phyloP scores from a whole-genome alignment of 2,329 filamentous ascomycete species.

The Alternaria hordeiaustralica region DNA sequence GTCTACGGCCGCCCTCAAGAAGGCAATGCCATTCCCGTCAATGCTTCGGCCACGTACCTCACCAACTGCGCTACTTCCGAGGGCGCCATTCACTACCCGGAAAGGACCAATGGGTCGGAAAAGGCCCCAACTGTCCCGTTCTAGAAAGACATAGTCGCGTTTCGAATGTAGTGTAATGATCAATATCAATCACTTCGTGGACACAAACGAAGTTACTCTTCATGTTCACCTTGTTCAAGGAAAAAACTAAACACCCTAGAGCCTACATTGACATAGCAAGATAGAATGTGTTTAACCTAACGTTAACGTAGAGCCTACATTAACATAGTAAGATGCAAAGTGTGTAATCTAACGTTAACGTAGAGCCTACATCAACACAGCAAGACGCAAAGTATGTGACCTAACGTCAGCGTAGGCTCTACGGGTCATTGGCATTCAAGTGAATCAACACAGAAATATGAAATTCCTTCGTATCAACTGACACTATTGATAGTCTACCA shows the following conservation, averaged over 20 bases:
- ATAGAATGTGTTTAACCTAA: background rate
- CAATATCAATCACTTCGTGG: background rate
- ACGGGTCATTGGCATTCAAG: background rate
- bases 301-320: background rate
- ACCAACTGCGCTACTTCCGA: constrained; percentile 63
- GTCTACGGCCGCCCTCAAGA: constrained; percentile 63
- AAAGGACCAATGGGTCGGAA: constrained; percentile 54
- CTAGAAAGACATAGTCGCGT: background rate
- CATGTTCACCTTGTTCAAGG: background rate
- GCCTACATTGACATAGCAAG: background rate
- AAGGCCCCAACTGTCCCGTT: constrained; percentile 37
- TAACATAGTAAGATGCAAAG: background rate
- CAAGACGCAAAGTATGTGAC: too few relatives aligned
- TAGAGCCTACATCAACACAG: too few relatives aligned
- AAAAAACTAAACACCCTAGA: background rate
- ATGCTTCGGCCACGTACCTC: constrained; percentile 55
- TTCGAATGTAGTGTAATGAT: background rate
- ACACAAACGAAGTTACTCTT: background rate
- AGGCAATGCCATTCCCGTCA: constrained; percentile 55
- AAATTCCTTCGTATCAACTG: background rate
- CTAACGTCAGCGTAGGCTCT: background rate
- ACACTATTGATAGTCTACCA: background rate
- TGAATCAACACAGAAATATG: background rate
- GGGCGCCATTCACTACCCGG: constrained; percentile 63
- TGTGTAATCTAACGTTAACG: too few relatives aligned